Percentiles rank a stretch among this genome's conserved stretches.
Evolutionary conservation across 306 rosid genomes (phyloP).

Genomic region (Gastrolobium bilobum): DNA sequence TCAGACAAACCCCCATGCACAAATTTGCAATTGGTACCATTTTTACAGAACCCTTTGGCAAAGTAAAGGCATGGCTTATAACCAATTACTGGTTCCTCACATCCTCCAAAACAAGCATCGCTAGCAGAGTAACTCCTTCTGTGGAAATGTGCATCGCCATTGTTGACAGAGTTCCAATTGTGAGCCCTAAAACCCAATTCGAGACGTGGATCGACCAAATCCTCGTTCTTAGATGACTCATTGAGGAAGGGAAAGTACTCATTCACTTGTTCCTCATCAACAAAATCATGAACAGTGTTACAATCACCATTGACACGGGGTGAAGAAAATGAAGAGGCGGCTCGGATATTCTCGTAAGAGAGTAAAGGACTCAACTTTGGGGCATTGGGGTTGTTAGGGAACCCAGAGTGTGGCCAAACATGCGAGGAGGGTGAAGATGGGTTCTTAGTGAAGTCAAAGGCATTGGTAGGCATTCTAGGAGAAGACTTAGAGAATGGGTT

Average conservation of each 20-base stretch:
- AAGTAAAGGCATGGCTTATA: constrained; percentile 88
- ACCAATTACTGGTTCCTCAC: constrained; percentile 78
- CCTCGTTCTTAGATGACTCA: constrained; percentile 69
- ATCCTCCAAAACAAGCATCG: constrained; percentile 76
- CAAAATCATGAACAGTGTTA: constrained; percentile 55
- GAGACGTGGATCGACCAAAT: constrained; percentile 66
- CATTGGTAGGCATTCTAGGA: constrained; percentile 58
- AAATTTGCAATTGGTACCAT: constrained; percentile 88
- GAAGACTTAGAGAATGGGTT: constrained; percentile 78
- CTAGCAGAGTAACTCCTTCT: constrained; percentile 87
- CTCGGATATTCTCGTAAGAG: constrained; percentile 68
- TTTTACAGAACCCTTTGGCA: constrained; percentile 93
- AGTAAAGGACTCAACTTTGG: constrained; percentile 77
- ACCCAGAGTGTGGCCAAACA: constrained; percentile 66
- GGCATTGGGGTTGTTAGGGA: constrained; percentile 69
- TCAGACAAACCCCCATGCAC: constrained; percentile 75
- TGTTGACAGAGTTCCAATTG: constrained; percentile 72
- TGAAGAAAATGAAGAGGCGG: constrained; percentile 54
- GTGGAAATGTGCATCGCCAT: constrained; percentile 77
- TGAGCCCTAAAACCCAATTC: constrained; percentile 63
- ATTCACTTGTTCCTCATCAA: constrained; percentile 77
- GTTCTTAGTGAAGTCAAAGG: constrained; percentile 66
- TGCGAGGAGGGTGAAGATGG: constrained; percentile 68
- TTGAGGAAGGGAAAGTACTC: constrained; percentile 83
- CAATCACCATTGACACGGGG: constrained; percentile 59